Evolutionary conservation across 495 filamentous ascomycete species (phyloP).

Genomic region (Penicillium tannophilum): DNA sequence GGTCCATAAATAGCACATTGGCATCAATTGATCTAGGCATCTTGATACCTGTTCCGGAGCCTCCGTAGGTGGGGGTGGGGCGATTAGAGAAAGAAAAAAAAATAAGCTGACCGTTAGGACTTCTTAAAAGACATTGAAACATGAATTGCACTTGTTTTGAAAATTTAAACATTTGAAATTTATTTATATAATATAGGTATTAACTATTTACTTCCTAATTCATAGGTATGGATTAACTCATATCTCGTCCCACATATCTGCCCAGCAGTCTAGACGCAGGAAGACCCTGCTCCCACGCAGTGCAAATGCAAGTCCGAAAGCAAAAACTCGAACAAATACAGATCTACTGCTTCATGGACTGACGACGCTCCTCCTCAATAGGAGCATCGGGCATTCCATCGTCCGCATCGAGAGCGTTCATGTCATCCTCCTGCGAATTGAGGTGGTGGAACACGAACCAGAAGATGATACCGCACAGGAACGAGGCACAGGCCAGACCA

Average conservation of each 20-base stretch:
- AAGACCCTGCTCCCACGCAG: slow-evolving; percentile 8
- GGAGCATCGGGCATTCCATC: slow-evolving; percentile 27
- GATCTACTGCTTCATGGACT: slow-evolving; percentile 16
- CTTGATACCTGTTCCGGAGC: neutral
- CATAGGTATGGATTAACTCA: slow-evolving; percentile 6
- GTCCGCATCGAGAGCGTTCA: slow-evolving; percentile 51
- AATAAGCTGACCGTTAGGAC: too few relatives aligned
- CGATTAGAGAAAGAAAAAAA: too few relatives aligned
- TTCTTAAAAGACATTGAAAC: too few relatives aligned
- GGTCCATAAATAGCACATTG: neutral
- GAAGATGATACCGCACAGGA: slow-evolving; percentile 48
- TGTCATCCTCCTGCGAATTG: slow-evolving; percentile 47
- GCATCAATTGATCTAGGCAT: neutral
- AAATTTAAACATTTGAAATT: neutral
- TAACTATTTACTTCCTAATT: slow-evolving; percentile 1
- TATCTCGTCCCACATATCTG: slow-evolving; percentile 15
- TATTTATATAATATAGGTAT: slow-evolving; percentile 1
- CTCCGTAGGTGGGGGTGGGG: neutral
- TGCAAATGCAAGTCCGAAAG: slow-evolving; percentile 10
- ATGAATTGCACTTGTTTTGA: neutral
- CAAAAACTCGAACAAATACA: slow-evolving; percentile 5
- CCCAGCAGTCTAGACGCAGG: slow-evolving; percentile 14
- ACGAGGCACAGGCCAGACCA: slow-evolving; percentile 54
- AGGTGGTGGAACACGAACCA: slow-evolving; percentile 44
- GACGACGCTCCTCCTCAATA: slow-evolving; percentile 14